A percentile compares a stretch with the other conserved stretches of the same genome.
Conservation (phyloP, 768 basidiomycete genomes). For the Mycena rosella region DNA sequence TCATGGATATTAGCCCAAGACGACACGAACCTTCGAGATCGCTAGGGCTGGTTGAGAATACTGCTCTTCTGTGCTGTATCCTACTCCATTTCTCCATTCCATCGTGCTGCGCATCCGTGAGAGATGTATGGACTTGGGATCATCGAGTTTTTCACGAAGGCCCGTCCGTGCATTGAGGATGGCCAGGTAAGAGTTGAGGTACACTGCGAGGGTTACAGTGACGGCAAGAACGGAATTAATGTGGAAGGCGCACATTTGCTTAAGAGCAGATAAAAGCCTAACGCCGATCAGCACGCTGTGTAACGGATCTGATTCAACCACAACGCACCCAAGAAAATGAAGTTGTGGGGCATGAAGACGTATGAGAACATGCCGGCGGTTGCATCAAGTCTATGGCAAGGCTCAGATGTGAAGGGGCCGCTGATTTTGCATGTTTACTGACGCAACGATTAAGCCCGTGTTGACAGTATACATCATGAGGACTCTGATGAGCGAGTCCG, state of each 20-base stretch:
- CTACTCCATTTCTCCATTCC: constrained; percentile 16
- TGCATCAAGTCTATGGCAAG: constrained; percentile 57
- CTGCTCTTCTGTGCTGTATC: constrained; percentile 8
- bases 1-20: not conserved
- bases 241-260: constrained; percentile 59
- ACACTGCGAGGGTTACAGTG: constrained; percentile 52
- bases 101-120: constrained; percentile 44
- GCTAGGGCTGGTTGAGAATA: not conserved
- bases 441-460: constrained; percentile 62
- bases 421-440: constrained; percentile 42
- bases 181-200: constrained; percentile 69
- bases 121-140: constrained; percentile 58
- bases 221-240: not conserved
- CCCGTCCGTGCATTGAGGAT: constrained; percentile 62
- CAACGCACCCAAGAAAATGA: constrained; percentile 61
- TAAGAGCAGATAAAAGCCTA: constrained; percentile 63
- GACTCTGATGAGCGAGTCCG: constrained; percentile 61
- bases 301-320: not conserved
- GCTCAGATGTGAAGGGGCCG: not conserved
- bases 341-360: constrained; percentile 65
- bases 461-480: constrained; percentile 68
- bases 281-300: not conserved
- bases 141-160: constrained; percentile 51
- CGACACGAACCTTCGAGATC: constrained; percentile 9
- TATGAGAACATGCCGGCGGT: constrained; percentile 60